phyloP scores from a whole-genome alignment of 2,329 filamentous ascomycete species.

The Colletotrichum sp. region DNA sequence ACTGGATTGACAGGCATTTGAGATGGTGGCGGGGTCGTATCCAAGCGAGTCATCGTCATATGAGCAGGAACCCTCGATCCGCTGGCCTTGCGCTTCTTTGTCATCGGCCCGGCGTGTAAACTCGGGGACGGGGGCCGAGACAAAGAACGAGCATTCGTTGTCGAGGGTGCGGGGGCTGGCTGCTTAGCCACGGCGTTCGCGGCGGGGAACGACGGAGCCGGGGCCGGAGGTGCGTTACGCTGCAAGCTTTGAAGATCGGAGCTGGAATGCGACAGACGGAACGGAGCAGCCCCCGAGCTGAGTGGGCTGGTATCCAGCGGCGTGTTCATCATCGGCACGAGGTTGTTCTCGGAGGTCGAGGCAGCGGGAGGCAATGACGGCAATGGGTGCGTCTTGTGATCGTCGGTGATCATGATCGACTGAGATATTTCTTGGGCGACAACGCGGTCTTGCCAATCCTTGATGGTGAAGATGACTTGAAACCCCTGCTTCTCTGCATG shows the following conservation, averaged over 20 bases:
- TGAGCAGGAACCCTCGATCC: constrained; percentile 74
- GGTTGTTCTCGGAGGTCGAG: constrained; percentile 17
- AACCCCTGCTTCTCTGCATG: constrained; percentile 94
- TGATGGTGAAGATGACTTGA: constrained; percentile 91
- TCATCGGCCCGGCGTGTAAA: constrained; percentile 66
- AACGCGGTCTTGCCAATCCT: constrained; percentile 77
- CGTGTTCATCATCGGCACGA: constrained; percentile 15
- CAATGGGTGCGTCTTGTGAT: constrained; percentile 84
- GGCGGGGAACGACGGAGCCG: constrained; percentile 28
- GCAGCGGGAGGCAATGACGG: constrained; percentile 28
- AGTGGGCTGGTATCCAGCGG: constrained; percentile 34
- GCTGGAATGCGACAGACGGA: constrained; percentile 64
- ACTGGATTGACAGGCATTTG: constrained; percentile 43
- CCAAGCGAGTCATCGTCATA: constrained; percentile 82
- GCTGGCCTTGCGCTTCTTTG: constrained; percentile 85
- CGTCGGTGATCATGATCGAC: constrained; percentile 96
- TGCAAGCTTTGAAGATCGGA: constrained; percentile 68
- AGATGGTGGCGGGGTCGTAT: constrained; percentile 55
- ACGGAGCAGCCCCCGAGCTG: constrained; percentile 45
- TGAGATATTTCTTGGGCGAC: constrained; percentile 85
- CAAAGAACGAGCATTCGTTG: constrained; percentile 34
- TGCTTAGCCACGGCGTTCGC: constrained; percentile 33
- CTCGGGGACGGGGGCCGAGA: constrained; percentile 78
- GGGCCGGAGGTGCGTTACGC: constrained; percentile 45
- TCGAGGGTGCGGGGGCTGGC: constrained; percentile 5